phyloP scores from a whole-genome alignment of 2,329 filamentous ascomycete genomes.

The Alternaria rosae region DNA sequence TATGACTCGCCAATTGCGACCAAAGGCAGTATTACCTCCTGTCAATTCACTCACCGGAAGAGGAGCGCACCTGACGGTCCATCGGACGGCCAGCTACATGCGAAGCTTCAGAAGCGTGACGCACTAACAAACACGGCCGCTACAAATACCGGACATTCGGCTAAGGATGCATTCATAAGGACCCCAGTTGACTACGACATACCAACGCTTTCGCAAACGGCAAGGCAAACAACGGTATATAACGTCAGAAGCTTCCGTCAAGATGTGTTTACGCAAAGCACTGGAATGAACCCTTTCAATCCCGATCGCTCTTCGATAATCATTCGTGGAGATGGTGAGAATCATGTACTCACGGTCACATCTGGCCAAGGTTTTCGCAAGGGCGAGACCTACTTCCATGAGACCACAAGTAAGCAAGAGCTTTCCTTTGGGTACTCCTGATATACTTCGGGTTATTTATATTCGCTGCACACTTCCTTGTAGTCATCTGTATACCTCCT shows the following conservation, averaged over 20 bases:
- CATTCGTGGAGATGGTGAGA: not conserved
- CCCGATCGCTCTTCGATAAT: conserved; percentile 5
- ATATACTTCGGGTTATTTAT: not conserved
- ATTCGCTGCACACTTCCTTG: not conserved
- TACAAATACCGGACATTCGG: not conserved
- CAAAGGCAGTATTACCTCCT: not conserved
- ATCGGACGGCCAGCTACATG: not conserved
- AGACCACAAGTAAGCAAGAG: conserved; percentile 4
- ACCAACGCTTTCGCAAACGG: conserved; percentile 15
- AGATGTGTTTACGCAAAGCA: not conserved
- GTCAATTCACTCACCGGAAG: not conserved
- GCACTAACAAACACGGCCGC: not conserved
- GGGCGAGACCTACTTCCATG: conserved; percentile 1
- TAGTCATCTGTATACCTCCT: not conserved
- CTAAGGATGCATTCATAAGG: conserved; percentile 5
- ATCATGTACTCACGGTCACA: conserved; percentile 9
- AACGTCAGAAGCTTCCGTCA: not conserved
- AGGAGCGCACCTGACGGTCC: not conserved
- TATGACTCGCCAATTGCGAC: not conserved
- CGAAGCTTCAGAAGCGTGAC: conserved; percentile 11
- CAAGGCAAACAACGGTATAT: not conserved
- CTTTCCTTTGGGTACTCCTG: not conserved
- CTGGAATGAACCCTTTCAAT: not conserved
- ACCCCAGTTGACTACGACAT: conserved; percentile 10
- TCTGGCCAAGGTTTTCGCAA: not conserved